These are phyloP conservation scores for Beauveria rudraprayagi DNA, from an alignment of 2,329 filamentous ascomycete genomes.

Conservation along the genomic window DNA sequence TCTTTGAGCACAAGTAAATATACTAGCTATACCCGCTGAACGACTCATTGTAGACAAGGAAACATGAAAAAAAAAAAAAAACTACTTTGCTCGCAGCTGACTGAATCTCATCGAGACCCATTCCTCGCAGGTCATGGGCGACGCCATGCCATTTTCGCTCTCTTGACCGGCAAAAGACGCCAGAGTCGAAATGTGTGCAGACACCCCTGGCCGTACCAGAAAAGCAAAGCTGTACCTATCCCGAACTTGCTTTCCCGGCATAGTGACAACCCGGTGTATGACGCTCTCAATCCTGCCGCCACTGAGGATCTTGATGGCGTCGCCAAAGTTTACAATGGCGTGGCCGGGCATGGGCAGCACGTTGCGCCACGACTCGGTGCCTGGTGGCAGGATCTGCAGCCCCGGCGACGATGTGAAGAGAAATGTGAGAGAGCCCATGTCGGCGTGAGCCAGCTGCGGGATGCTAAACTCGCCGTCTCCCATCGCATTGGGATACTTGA, in stretches of 20 bases:
- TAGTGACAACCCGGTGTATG: background rate
- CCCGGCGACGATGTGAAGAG: background rate
- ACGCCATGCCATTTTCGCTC: background rate
- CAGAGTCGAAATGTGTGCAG: background rate
- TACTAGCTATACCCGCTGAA: background rate
- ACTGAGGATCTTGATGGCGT: conserved; percentile 4
- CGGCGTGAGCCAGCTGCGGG: background rate
- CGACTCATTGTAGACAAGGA: too few relatives aligned
- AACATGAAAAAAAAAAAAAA: background rate
- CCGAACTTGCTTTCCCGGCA: background rate
- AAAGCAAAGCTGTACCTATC: conserved; percentile 2
- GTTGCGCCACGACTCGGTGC: background rate
- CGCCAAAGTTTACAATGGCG: background rate
- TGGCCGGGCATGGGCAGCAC: background rate
- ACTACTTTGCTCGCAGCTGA: background rate
- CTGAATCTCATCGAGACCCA: conserved; percentile 1
- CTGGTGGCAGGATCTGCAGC: background rate
- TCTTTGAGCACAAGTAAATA: too few relatives aligned
- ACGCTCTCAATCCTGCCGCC: background rate
- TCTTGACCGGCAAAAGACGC: background rate
- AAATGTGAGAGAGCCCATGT: conserved; percentile 4
- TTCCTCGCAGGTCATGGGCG: conserved; percentile 1
- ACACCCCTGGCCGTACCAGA: background rate
- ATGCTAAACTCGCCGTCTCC: background rate
- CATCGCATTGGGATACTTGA: background rate